Evolutionary conservation across 441 rosid genomes (phyloP).

Genomic region (Corymbia calophylla): DNA sequence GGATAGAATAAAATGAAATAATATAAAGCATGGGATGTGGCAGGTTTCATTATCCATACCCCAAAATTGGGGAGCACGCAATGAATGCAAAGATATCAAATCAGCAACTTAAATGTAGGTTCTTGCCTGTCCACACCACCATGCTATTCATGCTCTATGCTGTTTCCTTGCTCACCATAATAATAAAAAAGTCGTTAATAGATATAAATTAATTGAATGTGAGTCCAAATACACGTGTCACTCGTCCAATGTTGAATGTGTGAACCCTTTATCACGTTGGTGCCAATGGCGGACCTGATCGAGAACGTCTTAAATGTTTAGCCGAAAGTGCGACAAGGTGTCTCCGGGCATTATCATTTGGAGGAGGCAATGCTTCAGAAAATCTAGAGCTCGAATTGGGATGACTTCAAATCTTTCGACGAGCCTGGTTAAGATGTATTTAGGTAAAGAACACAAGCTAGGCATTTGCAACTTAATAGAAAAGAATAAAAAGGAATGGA

Average conservation of each 20-base stretch:
- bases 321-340: neutral
- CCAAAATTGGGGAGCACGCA: neutral
- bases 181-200: neutral
- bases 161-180: neutral
- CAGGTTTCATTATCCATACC: neutral
- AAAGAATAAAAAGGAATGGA: neutral
- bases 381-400: neutral
- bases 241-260: neutral
- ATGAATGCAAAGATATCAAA: neutral
- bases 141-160: neutral
- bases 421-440: neutral
- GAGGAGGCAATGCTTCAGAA: neutral
- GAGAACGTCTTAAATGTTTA: accelerated
- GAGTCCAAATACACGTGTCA: neutral
- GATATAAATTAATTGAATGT: neutral
- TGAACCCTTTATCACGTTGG: neutral
- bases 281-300: neutral
- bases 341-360: neutral
- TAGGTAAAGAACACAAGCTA: neutral
- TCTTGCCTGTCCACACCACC: neutral
- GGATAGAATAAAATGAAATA: neutral
- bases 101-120: neutral
- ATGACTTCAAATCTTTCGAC: neutral
- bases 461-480: neutral
- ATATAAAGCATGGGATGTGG: neutral